Evolutionary conservation across 2,329 filamentous ascomycete species (phyloP).

Genomic region (Xylaria multiplex): DNA sequence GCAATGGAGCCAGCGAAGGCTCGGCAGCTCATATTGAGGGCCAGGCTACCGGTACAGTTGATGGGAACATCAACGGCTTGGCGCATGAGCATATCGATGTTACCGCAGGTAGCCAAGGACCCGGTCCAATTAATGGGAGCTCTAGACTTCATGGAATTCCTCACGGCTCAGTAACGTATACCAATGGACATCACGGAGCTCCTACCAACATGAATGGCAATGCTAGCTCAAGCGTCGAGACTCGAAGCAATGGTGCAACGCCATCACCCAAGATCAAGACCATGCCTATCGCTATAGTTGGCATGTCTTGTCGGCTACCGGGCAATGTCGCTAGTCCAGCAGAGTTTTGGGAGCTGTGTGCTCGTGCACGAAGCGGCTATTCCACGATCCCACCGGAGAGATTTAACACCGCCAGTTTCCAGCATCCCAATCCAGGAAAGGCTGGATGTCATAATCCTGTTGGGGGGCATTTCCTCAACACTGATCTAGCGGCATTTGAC

Average conservation of each 20-base stretch:
- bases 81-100: slow-evolving; percentile 27
- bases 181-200: slow-evolving; percentile 40
- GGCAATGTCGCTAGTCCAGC: slow-evolving; percentile 51
- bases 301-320: slow-evolving; percentile 52
- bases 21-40: slow-evolving; percentile 47
- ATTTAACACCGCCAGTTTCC: slow-evolving; percentile 54
- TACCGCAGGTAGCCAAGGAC: slow-evolving; percentile 25
- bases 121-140: slow-evolving; percentile 26
- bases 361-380: slow-evolving; percentile 52
- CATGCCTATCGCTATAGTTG: slow-evolving; percentile 51
- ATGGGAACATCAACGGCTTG: slow-evolving; percentile 38
- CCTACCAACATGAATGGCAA: slow-evolving; percentile 36
- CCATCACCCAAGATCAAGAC: slow-evolving; percentile 30
- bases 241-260: slow-evolving; percentile 6
- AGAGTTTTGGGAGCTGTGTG: slow-evolving; percentile 53
- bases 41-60: slow-evolving; percentile 42
- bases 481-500: slow-evolving; percentile 60
- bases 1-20: slow-evolving; percentile 40
- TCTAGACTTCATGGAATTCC: slow-evolving; percentile 22
- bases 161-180: slow-evolving; percentile 23
- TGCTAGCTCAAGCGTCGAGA: slow-evolving; percentile 20
- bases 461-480: slow-evolving; percentile 54
- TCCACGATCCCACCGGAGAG: slow-evolving; percentile 54
- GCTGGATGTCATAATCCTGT: slow-evolving; percentile 51
- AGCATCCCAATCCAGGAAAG: slow-evolving; percentile 51